phyloP scores from a whole-genome alignment of 108 stramenopile genomes.

The Conticribra weissflogii region DNA sequence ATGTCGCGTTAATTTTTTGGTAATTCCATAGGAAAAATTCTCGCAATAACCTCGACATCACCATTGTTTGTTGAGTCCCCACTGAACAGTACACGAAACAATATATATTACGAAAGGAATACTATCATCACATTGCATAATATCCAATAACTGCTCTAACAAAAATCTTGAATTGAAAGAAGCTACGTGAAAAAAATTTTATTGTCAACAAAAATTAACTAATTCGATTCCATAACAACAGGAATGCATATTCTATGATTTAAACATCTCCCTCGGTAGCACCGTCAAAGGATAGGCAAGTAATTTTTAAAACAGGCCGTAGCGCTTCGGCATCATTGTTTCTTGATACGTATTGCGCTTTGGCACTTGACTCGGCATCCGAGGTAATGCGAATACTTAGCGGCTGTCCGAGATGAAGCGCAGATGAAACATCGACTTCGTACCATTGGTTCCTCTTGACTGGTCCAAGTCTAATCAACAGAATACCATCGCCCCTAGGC shows the following conservation, averaged over 20 bases:
- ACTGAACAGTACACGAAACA: no score
- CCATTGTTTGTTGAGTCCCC: no score
- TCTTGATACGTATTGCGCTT: constrained; percentile 33
- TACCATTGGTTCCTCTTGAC: constrained; percentile 29
- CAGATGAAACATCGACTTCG: constrained; percentile 36
- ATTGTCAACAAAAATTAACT: no score
- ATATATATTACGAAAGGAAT: no score
- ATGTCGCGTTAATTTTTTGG: no score
- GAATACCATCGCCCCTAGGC: constrained; percentile 30
- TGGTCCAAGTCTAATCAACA: constrained; percentile 13
- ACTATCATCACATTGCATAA: no score
- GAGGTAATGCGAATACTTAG: constrained; percentile 28
- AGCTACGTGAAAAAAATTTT: no score
- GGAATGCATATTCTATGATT: background rate
- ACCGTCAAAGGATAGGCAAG: constrained; percentile 10
- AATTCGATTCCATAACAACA: no score
- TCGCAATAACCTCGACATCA: no score
- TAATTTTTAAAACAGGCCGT: constrained; percentile 23
- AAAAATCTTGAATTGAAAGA: no score
- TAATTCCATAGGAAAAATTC: no score
- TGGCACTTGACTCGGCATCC: constrained; percentile 1
- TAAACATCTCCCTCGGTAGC: background rate
- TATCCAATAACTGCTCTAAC: no score
- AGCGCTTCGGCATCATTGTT: constrained; percentile 23
- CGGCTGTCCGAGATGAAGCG: constrained; percentile 21